Evolutionary conservation across 768 basidiomycete species (phyloP).

Genomic region (Lentinula guzmanii): DNA sequence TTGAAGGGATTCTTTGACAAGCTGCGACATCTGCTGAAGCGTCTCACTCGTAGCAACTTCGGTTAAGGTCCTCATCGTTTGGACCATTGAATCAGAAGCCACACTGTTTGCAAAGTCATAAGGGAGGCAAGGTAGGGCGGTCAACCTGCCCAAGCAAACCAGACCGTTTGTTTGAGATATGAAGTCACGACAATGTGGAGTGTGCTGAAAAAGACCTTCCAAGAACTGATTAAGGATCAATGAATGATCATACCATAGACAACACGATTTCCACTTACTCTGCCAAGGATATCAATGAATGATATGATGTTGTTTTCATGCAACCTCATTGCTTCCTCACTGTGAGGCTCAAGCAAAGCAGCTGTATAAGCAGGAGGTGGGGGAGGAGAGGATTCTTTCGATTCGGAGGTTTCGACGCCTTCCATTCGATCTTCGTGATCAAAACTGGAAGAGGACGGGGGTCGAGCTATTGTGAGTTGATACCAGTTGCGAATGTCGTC

Average conservation of each 20-base stretch:
- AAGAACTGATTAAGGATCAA: slow-evolving; percentile 56
- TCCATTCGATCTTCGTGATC: slow-evolving; percentile 45
- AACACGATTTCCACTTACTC: slow-evolving; percentile 39
- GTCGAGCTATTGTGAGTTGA: slow-evolving; percentile 32
- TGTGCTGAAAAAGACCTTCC: slow-evolving; percentile 92
- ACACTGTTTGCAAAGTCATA: slow-evolving; percentile 84
- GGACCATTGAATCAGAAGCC: slow-evolving; percentile 81
- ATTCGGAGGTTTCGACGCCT: slow-evolving; percentile 23
- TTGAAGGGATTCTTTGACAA: slow-evolving; percentile 64
- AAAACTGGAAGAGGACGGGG: slow-evolving; percentile 8
- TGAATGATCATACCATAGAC: background rate
- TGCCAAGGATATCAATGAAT: slow-evolving; percentile 73
- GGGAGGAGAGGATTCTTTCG: slow-evolving; percentile 3
- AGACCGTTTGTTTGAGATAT: slow-evolving; percentile 70
- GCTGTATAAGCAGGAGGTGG: background rate
- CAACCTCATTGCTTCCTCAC: slow-evolving; percentile 36
- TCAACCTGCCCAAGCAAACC: slow-evolving; percentile 65
- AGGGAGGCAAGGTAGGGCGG: slow-evolving; percentile 81
- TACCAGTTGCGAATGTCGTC: slow-evolving; percentile 66
- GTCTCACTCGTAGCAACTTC: slow-evolving; percentile 81
- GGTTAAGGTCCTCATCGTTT: slow-evolving; percentile 83
- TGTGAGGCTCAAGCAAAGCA: slow-evolving; percentile 4
- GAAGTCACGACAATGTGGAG: slow-evolving; percentile 87
- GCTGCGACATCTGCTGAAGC: slow-evolving; percentile 58
- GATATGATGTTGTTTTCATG: slow-evolving; percentile 76